Percentiles rank a stretch among this genome's conserved stretches.
Evolutionary conservation across 2,329 filamentous ascomycete species (phyloP).

Genomic region (Alternaria triticimaculans): DNA sequence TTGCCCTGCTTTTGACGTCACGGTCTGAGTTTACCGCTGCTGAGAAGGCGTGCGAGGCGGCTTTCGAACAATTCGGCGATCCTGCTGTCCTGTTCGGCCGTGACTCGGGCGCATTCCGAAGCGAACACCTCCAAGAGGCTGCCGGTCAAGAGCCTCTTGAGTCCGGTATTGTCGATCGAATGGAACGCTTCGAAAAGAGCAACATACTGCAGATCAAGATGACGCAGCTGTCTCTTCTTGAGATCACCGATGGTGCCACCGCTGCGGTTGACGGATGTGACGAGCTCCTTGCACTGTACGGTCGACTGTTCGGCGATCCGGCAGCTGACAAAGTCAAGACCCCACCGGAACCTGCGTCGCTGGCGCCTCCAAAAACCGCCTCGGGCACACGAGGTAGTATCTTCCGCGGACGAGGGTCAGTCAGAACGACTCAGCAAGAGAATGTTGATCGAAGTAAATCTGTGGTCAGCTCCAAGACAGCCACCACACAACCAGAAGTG

Average conservation of each 20-base stretch:
- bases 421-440: slow-evolving; percentile 29
- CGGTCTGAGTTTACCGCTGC: slow-evolving; percentile 85
- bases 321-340: slow-evolving; percentile 44
- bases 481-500: slow-evolving; percentile 36
- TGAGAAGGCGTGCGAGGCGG: slow-evolving; percentile 82
- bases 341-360: slow-evolving; percentile 53
- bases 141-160: slow-evolving; percentile 20
- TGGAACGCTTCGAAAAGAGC: slow-evolving; percentile 85
- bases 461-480: slow-evolving; percentile 31
- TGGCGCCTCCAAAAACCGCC: slow-evolving; percentile 64
- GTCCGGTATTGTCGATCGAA: slow-evolving; percentile 72
- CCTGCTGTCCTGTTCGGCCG: slow-evolving; percentile 72
- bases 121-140: slow-evolving; percentile 67
- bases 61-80: slow-evolving; percentile 86
- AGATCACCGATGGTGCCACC: slow-evolving; percentile 82
- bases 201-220: slow-evolving; percentile 93
- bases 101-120: slow-evolving; percentile 61
- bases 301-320: slow-evolving; percentile 76
- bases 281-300: slow-evolving; percentile 83
- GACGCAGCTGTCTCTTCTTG: slow-evolving; percentile 85
- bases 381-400: slow-evolving; percentile 79
- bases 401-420: slow-evolving; percentile 63
- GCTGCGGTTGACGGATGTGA: slow-evolving; percentile 87
- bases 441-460: slow-evolving; percentile 30
- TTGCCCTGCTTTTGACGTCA: slow-evolving; percentile 84